phyloP scores from a whole-genome alignment of 108 stramenopile species.

The Nitzschia sp. region DNA sequence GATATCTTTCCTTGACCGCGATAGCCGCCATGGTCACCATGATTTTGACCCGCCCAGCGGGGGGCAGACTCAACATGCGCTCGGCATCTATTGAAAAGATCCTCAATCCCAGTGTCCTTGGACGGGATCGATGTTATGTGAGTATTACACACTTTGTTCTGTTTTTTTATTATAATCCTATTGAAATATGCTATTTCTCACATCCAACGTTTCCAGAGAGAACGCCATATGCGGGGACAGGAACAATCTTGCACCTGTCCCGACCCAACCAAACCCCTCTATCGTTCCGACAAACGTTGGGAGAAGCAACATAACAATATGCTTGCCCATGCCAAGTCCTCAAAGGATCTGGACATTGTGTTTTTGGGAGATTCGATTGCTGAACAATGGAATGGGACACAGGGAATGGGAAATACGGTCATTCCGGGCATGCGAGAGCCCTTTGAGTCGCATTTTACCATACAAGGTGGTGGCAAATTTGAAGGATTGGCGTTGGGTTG shows the following conservation, averaged over 20 bases:
- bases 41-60: slow-evolving; percentile 1
- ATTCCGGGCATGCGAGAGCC: slow-evolving; percentile 13
- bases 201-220: neutral
- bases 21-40: slow-evolving; percentile 20
- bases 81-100: too few relatives aligned
- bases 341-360: slow-evolving; percentile 31
- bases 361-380: slow-evolving; percentile 40
- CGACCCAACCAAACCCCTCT: slow-evolving; percentile 25
- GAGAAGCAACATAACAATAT: slow-evolving; percentile 27
- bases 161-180: slow-evolving; percentile 1
- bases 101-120: slow-evolving; percentile 6
- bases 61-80: too few relatives aligned
- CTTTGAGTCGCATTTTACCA: slow-evolving; percentile 29
- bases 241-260: slow-evolving; percentile 33
- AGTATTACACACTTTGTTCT: slow-evolving; percentile 16
- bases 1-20: slow-evolving; percentile 21
- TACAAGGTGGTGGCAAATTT: slow-evolving; percentile 25
- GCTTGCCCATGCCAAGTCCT: slow-evolving; percentile 20
- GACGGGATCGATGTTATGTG: slow-evolving; percentile 27
- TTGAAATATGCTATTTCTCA: neutral
- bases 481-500: slow-evolving; percentile 33
- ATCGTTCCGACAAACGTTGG: slow-evolving; percentile 13
- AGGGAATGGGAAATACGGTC: slow-evolving; percentile 14
- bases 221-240: neutral
- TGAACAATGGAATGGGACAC: slow-evolving; percentile 34